Conservation (phyloP, 495 filamentous ascomycete genomes). For the Podospora pseudoanserina region DNA sequence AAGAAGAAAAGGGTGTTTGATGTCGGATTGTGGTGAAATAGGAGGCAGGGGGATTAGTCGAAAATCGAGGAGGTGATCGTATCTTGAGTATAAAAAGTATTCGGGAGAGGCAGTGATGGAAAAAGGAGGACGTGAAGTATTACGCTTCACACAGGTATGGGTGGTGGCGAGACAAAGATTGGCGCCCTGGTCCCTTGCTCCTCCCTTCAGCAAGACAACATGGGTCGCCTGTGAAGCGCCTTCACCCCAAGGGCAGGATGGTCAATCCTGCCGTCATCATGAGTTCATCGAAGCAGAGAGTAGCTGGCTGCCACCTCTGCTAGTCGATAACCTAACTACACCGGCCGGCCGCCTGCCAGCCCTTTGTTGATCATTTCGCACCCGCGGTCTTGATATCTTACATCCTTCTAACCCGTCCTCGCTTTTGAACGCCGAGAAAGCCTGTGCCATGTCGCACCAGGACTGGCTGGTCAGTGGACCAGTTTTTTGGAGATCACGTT, state of each 20-base stretch:
- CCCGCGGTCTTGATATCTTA: neutral
- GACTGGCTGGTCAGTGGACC: neutral
- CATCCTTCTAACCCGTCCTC: neutral
- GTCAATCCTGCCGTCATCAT: neutral
- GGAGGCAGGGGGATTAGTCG: neutral
- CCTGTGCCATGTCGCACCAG: neutral
- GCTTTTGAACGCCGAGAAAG: constrained; percentile 1
- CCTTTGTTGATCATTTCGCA: neutral
- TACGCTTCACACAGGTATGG: neutral
- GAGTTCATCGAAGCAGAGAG: neutral
- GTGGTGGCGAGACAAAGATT: neutral
- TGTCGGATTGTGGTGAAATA: neutral
- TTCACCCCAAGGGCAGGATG: neutral
- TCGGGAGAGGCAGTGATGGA: neutral
- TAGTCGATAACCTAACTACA: neutral
- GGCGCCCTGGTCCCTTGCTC: neutral
- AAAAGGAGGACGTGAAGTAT: neutral
- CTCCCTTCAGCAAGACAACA: neutral
- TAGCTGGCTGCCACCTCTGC: neutral
- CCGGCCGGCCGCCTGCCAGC: neutral
- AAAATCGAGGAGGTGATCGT: neutral
- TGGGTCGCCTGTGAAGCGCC: neutral
- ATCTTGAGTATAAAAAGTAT: neutral
- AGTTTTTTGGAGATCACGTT: neutral
- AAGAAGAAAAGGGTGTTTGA: neutral